Evolutionary conservation across 805 yeast genomes (phyloP).

Genomic region (Pachysolen tannophilus): DNA sequence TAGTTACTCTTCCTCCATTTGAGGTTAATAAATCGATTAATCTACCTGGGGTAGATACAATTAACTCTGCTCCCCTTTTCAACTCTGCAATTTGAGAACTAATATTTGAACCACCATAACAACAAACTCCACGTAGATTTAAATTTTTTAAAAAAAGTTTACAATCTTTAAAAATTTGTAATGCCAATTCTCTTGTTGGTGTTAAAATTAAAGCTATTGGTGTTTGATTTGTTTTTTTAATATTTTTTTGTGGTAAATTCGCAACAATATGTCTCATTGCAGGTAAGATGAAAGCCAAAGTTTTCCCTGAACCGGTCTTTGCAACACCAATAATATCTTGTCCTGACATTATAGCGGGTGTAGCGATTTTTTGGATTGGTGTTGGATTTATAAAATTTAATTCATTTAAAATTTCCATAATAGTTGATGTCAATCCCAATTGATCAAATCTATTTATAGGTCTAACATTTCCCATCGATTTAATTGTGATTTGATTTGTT

Average conservation of each 20-base stretch:
- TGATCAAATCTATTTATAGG: conserved; percentile 79
- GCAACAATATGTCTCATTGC: conserved; percentile 76
- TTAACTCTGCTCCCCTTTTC: conserved; percentile 68
- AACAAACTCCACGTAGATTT: conserved; percentile 55
- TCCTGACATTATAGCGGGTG: conserved; percentile 88
- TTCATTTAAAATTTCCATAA: conserved; percentile 43
- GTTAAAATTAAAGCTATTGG: conserved; percentile 77
- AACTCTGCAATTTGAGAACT: conserved; percentile 75
- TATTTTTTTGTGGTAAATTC: conserved; percentile 32
- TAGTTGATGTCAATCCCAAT: conserved; percentile 61
- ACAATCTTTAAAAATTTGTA: conserved; percentile 71
- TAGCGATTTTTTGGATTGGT: conserved; percentile 83
- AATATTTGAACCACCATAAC: conserved; percentile 86
- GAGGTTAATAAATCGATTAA: conserved; percentile 82
- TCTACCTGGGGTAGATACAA: conserved; percentile 94
- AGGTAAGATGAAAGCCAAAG: conserved; percentile 81
- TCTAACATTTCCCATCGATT: conserved; percentile 40
- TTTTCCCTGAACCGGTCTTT: conserved; percentile 95
- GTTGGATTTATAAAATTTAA: conserved; percentile 61
- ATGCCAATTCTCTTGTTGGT: conserved; percentile 89
- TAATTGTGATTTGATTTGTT: conserved; percentile 58
- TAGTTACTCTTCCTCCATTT: conserved; percentile 69
- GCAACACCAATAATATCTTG: conserved; percentile 90
- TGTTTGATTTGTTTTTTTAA: conserved; percentile 40
- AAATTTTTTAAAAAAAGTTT: conserved; percentile 45